Conservation (phyloP, 2,329 filamentous ascomycete genomes). For the Penicillium oxalicum region DNA sequence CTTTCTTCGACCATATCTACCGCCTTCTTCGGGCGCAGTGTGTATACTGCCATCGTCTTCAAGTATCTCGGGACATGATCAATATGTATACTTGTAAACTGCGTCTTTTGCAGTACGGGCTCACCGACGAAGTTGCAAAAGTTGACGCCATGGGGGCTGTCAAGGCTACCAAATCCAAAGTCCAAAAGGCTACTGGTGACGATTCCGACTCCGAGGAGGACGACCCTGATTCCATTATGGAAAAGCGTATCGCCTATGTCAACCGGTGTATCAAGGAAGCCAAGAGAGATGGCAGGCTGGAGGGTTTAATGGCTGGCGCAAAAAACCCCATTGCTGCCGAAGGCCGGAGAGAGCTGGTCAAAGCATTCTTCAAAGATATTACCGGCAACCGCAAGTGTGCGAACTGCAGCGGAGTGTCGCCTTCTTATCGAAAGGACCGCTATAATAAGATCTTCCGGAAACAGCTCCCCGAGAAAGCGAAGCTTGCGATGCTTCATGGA, state of each 20-base stretch:
- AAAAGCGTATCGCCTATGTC: slow-evolving; percentile 62
- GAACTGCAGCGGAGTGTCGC: slow-evolving; percentile 64
- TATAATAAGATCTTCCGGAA: slow-evolving; percentile 93
- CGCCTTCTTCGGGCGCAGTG: slow-evolving; percentile 82
- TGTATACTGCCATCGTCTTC: slow-evolving; percentile 82
- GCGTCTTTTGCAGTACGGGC: slow-evolving; percentile 74
- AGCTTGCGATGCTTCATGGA: slow-evolving; percentile 66
- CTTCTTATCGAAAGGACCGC: slow-evolving; percentile 79
- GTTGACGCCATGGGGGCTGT: slow-evolving; percentile 48
- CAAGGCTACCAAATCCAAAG: slow-evolving; percentile 43
- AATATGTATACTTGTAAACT: slow-evolving; percentile 80
- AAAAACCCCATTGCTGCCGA: slow-evolving; percentile 83
- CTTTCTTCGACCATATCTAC: slow-evolving; percentile 88
- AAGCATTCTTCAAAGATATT: slow-evolving; percentile 73
- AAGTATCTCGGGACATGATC: slow-evolving; percentile 67
- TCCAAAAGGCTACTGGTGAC: slow-evolving; percentile 47
- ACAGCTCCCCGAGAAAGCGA: slow-evolving; percentile 66
- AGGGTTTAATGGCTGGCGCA: slow-evolving; percentile 42
- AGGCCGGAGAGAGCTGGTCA: slow-evolving; percentile 67
- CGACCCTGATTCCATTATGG: slow-evolving; percentile 46
- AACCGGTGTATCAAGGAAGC: slow-evolving; percentile 62
- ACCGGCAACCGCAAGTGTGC: slow-evolving; percentile 64
- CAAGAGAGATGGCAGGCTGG: slow-evolving; percentile 42
- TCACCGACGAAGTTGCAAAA: slow-evolving; percentile 62
- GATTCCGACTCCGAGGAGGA: slow-evolving; percentile 63